Evolutionary conservation across 441 rosid genomes (phyloP), one percentile per base, ranked within the genome.

Genomic region (Croton setiger): DNA sequence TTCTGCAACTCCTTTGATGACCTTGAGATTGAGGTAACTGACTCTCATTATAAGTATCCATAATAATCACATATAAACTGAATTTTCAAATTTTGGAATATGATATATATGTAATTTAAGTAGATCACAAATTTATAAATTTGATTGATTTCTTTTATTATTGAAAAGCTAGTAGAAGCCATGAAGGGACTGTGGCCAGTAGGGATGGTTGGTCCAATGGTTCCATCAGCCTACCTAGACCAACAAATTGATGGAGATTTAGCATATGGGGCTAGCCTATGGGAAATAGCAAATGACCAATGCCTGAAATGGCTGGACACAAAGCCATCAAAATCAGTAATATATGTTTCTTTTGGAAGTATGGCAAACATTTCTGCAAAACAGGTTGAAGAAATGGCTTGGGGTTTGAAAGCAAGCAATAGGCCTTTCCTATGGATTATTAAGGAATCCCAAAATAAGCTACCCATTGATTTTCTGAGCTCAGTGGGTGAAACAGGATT

Each of bases 261-360:
- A 67, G 72, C 75, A 27, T 84, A 84, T 58, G 88, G 83, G 15
- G 78, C 78, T 37, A 75, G 71, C 62, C 76, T 84, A 0, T 80
- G 83, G 84, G 53, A 63, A 56, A 70, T 68, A 55, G 49, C 63
- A 9, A 31, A 54, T 65, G 74, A 75, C 10, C 56, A 47, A 48
- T 80, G 73, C 77, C 23, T 69, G 64, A 73, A 58, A 73, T 84
- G 86, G 86, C 79, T 84, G 35, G 80, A 75, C 74, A 49, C 72
- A 41, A 76, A 68, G 31, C 75, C 71, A 7, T 69, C 67, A 36
- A 63, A 66, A 15, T 84, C 89, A 0, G 88, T 83, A 23, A 72
- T 78, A 11, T 87, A 87, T 7, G 81, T 86, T 4, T 89, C 90
- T 0, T 89, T 89, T 7, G 95, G 95, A 64, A 87, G 88, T 71